A percentile compares a stretch with the other conserved stretches of the same genome.
These are phyloP conservation scores for Mollisiaceae sp. DNA, from an alignment of 2,329 filamentous ascomycete species.

Conservation along the genomic window DNA sequence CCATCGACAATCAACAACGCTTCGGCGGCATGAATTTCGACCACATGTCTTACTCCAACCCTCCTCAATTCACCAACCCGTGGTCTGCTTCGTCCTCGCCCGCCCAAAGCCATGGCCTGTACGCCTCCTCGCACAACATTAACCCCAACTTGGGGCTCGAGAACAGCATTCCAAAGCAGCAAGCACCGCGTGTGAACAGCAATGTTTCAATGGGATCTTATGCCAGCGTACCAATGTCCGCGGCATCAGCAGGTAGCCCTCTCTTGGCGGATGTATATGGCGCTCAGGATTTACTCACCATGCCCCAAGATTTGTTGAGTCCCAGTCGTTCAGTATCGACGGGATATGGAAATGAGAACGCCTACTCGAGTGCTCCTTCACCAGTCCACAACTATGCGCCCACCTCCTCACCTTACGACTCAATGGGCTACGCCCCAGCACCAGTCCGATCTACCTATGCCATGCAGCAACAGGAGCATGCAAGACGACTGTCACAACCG, in stretches of 20 bases:
- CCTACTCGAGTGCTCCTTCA: slow-evolving; percentile 69
- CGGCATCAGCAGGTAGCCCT: slow-evolving; percentile 76
- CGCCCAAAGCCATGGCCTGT: slow-evolving; percentile 60
- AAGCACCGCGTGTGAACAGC: slow-evolving; percentile 62
- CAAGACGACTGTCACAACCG: slow-evolving; percentile 81
- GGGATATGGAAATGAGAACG: slow-evolving; percentile 68
- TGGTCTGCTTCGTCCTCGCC: slow-evolving; percentile 71
- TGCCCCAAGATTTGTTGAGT: slow-evolving; percentile 75
- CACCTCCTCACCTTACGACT: slow-evolving; percentile 70
- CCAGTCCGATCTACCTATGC: slow-evolving; percentile 64
- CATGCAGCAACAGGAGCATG: slow-evolving; percentile 55
- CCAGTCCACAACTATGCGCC: slow-evolving; percentile 41
- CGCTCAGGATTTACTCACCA: slow-evolving; percentile 70
- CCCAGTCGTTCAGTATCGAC: slow-evolving; percentile 65
- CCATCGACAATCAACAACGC: slow-evolving; percentile 87
- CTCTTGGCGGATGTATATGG: slow-evolving; percentile 60
- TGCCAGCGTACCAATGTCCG: slow-evolving; percentile 72
- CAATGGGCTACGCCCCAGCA: slow-evolving; percentile 74
- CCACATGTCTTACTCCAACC: slow-evolving; percentile 70
- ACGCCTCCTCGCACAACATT: slow-evolving; percentile 60
- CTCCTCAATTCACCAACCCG: slow-evolving; percentile 86
- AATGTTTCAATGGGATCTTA: slow-evolving; percentile 71
- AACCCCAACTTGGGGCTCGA: slow-evolving; percentile 63
- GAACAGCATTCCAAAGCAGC: slow-evolving; percentile 57
- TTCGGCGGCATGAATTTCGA: slow-evolving; percentile 81